Evolutionary conservation across 352 stramenopile genomes (phyloP), one percentile per base, ranked within the genome.

Genomic region (Globisporangium heterothallicum): DNA sequence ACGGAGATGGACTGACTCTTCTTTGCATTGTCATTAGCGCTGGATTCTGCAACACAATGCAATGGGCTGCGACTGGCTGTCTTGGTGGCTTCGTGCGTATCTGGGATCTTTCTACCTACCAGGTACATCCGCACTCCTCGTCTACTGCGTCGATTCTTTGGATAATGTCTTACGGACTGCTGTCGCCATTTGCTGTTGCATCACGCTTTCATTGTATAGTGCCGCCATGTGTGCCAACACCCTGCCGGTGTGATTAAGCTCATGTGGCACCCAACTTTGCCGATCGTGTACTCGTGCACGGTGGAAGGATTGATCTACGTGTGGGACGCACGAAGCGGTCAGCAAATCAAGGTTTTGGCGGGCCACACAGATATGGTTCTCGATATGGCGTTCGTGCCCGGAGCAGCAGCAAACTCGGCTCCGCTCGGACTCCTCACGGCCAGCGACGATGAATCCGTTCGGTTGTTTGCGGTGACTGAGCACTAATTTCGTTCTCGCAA

Each of bases 1-100:
- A n/a, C n/a, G n/a, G n/a, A 46, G 9, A 21, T 25, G 32, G 3
- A 10, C 32, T 38, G 32, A 38, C 12, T 3, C 32, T 38, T 10
- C 10, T 38, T 3, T n/a, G n/a, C 32, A 18, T 38, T 38, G 1
- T 38, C n/a, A 14, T 43, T 13, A 95, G 92, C 18, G 94, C 97
- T 14, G 94, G 90, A 18, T 98, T 99, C 63, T 97, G 76, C 58
- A 84, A 80, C 50, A 92, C 88, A 38, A 90, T 95, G 72, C 95
- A 97, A 59, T 99, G 95, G 95, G 90, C 80, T 34, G 94, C 95
- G 18, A 98, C 95, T 1, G 96, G 88, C 24, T 97, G 94, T 29
- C 87, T 98, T 2, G 95, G 97, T 53, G 95, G 95, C 49, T 83
- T 76, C 25, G 58, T 99, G 43, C 97, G 97, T 57, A 97, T 99